These are phyloP conservation scores for Pseudogymnoascus sp. DNA, from an alignment of 2,329 filamentous ascomycete species.

Conservation along the genomic window DNA sequence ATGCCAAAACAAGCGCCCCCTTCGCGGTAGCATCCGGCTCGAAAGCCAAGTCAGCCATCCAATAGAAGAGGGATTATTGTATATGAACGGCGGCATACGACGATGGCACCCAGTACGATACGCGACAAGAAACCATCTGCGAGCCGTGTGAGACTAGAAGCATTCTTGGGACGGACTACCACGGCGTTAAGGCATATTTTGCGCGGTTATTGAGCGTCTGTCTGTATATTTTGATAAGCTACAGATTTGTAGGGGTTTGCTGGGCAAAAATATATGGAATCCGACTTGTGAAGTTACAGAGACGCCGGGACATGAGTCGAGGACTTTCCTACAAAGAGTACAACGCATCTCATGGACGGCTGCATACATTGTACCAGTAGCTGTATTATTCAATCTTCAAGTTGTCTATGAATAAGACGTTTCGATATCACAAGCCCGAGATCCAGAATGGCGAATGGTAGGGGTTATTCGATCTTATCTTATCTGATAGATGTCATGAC, in stretches of 20 bases:
- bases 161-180: not conserved
- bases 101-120: not conserved
- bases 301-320: not conserved
- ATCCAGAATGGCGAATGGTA: constrained; percentile 1
- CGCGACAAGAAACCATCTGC: not conserved
- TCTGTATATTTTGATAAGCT: not conserved
- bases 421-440: not conserved
- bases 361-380: constrained; percentile 4
- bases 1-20: constrained; percentile 17
- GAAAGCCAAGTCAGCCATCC: constrained; percentile 15
- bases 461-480: not conserved
- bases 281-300: not conserved
- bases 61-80: not conserved
- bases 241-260: not conserved
- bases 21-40: constrained; percentile 11
- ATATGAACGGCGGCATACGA: not conserved
- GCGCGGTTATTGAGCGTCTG: constrained; percentile 1
- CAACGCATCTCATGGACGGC: not conserved
- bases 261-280: not conserved
- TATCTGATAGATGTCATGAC: no score
- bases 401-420: not conserved
- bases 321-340: not conserved
- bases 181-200: not conserved
- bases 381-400: constrained; percentile 6
- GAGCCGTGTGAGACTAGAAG: not conserved